Base-by-base conservation (phyloP, 208 protist genomes). In the Acanthamoeba triangularis region DNA sequence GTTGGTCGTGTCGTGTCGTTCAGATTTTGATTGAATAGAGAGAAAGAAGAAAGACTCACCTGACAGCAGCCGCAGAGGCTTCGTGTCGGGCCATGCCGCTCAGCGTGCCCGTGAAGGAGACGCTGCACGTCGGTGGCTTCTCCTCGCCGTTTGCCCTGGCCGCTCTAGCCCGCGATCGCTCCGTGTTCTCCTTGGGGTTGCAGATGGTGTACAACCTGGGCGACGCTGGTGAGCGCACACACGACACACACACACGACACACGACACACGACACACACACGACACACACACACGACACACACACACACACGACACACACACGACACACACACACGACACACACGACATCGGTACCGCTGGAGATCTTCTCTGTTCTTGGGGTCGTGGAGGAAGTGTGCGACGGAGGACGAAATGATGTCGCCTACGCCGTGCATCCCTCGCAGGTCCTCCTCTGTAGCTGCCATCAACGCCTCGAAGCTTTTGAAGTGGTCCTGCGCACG, bases 361-460 rank as follows among this genome's bases (percentile, higher is more conserved):
- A 85, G 23, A 11, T 85, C 76, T 2, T 56, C 20, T 54, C 76
- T 47, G n/a, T 85, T 85, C 23, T 59, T n/a, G 0, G 80, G 80
- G 20, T 88, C 80, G 28, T 35, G 8, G n/a, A 88, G 80, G 49
- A 54, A 88, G 11, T 63, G n/a, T 0, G 35, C 25, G 30, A 88
- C 49, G 7, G 80, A 88, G 0, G 80, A 14, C 3, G 80, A 33
- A 30, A 88, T 88, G 44, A 88, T 88, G 25, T 88, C 80, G 25
- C 80, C 80, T n/a, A 88, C 80, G 28, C 80, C 80, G 52, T 88
- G 80, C 80, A 88, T 88, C 13, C n/a, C 30, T 5, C 30, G 80
- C 49, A 88, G 80, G 14, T 88, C 80, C n/a, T 63, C 80, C 80
- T 88, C 80, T 0, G 49, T 88, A 6, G 49, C 80, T 28, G 80